Base-by-base conservation (phyloP, 2,329 filamentous ascomycete species). In the Ceratocystis lukuohia region DNA sequence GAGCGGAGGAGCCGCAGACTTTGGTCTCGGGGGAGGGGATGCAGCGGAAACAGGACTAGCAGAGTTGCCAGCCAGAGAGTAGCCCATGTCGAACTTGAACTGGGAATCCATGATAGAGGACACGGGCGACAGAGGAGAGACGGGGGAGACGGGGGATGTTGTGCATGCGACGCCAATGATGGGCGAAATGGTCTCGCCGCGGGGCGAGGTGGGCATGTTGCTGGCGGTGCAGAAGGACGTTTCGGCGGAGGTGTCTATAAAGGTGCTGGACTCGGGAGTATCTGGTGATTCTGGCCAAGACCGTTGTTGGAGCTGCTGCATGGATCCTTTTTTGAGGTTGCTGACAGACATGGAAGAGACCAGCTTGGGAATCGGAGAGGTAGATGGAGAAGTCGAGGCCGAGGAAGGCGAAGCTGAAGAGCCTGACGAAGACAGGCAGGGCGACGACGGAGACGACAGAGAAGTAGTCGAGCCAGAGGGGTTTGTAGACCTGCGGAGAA, bases 391-490 rank as follows among this genome's bases (percentile, higher is more conserved):
- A 30, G 66, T 33, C 1, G 61, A 41, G 10, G 66, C 33, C 20
- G 66, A 66, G 2, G 46, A 62, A 37, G 61, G 33, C 5, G 65
- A 66, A 7, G 41, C 65, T 17, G 59, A 66, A 15, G 65, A 66
- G 15, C 37, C 62, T 4, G 41, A 61, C 33, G 59, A 66, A 17
- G 65, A 66, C 45, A 66, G 61, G 22, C 59, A 66, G 33, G 65
- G 66, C 46, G 63, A 68, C 37, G 66, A 65, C 20, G 66, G 66
- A 5, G 66, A 67, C 10, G 63, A 65, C 45, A 62, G 44, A 17
- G 66, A 64, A 46, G 62, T 45, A 12, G 62, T 46, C 12, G 61
- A 65, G 17, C 25, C 63, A 10, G 64, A 62, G 20, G 22, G 28
- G 33, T 45, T 28, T 7, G 64, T 57, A 25, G 62, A 62, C 53